These are phyloP conservation scores for Pseudogymnoascus sp. DNA, from an alignment of 2,329 filamentous ascomycete genomes.

Conservation along the genomic window DNA sequence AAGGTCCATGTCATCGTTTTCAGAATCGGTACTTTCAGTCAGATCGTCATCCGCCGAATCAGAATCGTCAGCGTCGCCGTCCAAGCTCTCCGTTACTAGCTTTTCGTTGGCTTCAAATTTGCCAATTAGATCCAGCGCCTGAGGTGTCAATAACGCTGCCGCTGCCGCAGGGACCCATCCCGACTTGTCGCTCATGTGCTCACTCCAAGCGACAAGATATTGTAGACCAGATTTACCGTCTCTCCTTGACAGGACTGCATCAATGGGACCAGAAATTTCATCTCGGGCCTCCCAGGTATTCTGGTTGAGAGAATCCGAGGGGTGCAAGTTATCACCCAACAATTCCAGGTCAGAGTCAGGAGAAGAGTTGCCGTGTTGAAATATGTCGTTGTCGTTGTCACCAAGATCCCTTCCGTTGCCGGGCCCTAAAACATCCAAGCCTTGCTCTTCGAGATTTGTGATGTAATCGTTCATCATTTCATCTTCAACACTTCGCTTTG, in stretches of 20 bases:
- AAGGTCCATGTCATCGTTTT: conserved; percentile 34
- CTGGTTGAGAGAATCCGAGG: conserved; percentile 14
- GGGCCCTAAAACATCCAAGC: background rate
- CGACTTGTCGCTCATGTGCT: conserved; percentile 38
- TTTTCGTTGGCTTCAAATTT: conserved; percentile 30
- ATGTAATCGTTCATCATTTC: conserved; percentile 8
- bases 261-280: conserved; percentile 28
- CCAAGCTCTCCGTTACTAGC: conserved; percentile 23
- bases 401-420: conserved; percentile 10
- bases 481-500: background rate
- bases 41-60: conserved; percentile 26
- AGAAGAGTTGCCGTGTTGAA: conserved; percentile 9
- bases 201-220: conserved; percentile 44
- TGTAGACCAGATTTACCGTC: conserved; percentile 37
- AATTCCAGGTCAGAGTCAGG: background rate
- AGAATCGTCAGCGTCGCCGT: conserved; percentile 19
- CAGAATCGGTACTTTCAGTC: conserved; percentile 32
- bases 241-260: conserved; percentile 38
- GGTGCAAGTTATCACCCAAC: background rate
- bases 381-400: conserved; percentile 10
- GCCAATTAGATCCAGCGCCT: conserved; percentile 26
- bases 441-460: conserved; percentile 2
- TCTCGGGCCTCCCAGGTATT: conserved; percentile 40
- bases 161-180: conserved; percentile 38
- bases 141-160: conserved; percentile 26